These are phyloP conservation scores for Zygoascus bituminiphila DNA, from an alignment of 805 yeast genomes.

Conservation along the genomic window DNA sequence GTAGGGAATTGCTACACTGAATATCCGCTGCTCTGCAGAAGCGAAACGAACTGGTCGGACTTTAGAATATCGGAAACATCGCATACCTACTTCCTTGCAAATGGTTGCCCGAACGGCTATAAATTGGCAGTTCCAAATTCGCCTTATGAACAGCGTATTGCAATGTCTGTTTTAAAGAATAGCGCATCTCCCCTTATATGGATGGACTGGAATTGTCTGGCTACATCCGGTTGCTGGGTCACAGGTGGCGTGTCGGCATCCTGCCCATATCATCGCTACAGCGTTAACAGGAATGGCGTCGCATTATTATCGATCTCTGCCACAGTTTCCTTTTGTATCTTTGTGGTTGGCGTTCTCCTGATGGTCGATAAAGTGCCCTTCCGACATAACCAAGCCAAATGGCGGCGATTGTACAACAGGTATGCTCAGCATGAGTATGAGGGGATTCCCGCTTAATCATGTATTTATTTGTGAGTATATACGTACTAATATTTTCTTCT, in stretches of 20 bases:
- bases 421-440: conserved; percentile 61
- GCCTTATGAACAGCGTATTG: conserved; percentile 38
- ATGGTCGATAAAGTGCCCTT: conserved; percentile 59
- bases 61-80: conserved; percentile 30
- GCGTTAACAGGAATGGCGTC: conserved; percentile 48
- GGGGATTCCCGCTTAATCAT: conserved; percentile 68
- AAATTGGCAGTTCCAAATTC: conserved; percentile 42
- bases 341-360: conserved; percentile 45
- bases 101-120: conserved; percentile 30
- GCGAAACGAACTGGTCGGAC: conserved; percentile 28
- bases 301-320: conserved; percentile 61
- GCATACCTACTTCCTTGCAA: conserved; percentile 27
- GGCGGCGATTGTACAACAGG: conserved; percentile 51
- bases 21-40: conserved; percentile 47
- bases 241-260: conserved; percentile 66
- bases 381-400: conserved; percentile 56
- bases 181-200: conserved; percentile 40
- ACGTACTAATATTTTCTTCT: not conserved
- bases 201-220: conserved; percentile 76
- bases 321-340: conserved; percentile 44
- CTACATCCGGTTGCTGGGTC: conserved; percentile 74
- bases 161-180: conserved; percentile 2
- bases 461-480: not conserved
- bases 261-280: conserved; percentile 66
- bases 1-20: conserved; percentile 58